These are phyloP conservation scores for Eimeria praecox DNA, from an alignment of 169 alveolate species.

Conservation along the genomic window DNA sequence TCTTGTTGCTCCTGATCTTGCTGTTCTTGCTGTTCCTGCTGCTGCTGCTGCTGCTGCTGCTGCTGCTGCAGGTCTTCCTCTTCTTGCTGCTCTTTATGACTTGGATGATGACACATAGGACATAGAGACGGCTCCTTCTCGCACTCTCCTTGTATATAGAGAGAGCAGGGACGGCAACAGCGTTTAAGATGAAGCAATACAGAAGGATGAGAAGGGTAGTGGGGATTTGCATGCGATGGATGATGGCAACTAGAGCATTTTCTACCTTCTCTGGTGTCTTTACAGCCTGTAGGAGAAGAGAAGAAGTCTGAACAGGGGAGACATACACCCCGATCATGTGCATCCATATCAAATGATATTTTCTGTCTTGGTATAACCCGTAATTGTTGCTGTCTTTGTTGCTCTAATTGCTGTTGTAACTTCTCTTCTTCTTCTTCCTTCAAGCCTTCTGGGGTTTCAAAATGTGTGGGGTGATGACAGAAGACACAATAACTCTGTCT, in stretches of 20 bases:
- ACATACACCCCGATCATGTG: background rate
- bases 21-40: conserved; percentile 24
- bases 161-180: background rate
- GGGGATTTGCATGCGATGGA: conserved; percentile 4
- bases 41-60: conserved; percentile 33
- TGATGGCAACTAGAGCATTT: background rate
- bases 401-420: background rate
- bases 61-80: conserved; percentile 3
- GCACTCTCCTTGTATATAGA: background rate
- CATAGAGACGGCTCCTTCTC: background rate
- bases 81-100: background rate
- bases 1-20: background rate
- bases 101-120: background rate
- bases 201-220: background rate
- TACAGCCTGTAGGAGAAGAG: background rate
- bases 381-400: background rate
- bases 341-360: background rate
- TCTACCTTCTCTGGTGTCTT: background rate
- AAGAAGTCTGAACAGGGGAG: background rate
- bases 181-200: background rate
- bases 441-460: background rate
- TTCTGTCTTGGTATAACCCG: background rate
- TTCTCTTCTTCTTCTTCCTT: background rate
- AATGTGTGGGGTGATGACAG: background rate
- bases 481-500: background rate